Evolutionary conservation across 495 filamentous ascomycete species (phyloP).

Genomic region (Aspergillus bertholletiae): DNA sequence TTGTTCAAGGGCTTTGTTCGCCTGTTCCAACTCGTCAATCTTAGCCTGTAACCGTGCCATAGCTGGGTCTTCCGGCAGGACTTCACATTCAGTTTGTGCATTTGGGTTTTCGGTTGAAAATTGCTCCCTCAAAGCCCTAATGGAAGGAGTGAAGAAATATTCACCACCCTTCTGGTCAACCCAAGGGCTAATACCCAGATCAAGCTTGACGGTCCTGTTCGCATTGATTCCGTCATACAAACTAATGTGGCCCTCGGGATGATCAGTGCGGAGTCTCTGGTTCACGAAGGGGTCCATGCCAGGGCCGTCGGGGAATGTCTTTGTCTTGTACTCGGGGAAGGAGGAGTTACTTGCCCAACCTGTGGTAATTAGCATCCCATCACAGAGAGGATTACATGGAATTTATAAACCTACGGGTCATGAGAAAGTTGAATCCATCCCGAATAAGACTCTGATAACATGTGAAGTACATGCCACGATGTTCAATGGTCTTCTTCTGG

Average conservation of each 20-base stretch:
- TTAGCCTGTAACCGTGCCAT: too few relatives aligned
- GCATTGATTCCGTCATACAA: not conserved
- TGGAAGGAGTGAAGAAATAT: slow-evolving; percentile 27
- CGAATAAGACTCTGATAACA: slow-evolving; percentile 39
- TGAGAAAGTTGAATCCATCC: slow-evolving; percentile 34
- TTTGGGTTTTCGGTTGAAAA: too few relatives aligned
- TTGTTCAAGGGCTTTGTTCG: too few relatives aligned
- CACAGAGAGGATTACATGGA: not conserved
- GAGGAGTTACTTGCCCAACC: slow-evolving; percentile 3
- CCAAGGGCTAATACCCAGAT: slow-evolving; percentile 7
- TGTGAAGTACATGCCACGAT: slow-evolving; percentile 38
- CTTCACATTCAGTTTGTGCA: too few relatives aligned
- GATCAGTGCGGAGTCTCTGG: not conserved
- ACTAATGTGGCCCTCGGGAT: slow-evolving; percentile 2
- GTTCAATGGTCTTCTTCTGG: slow-evolving; percentile 12
- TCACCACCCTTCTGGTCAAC: slow-evolving; percentile 26
- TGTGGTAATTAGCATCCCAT: slow-evolving; percentile 2
- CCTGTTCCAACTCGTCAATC: too few relatives aligned
- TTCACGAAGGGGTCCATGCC: slow-evolving; percentile 1
- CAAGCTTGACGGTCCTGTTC: slow-evolving; percentile 1
- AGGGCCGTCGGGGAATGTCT: slow-evolving; percentile 3
- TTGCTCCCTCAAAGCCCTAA: slow-evolving; percentile 8
- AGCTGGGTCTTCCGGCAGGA: too few relatives aligned
- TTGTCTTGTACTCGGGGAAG: slow-evolving; percentile 7
- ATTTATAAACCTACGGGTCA: slow-evolving; percentile 21